Evolutionary conservation across 208 protist species (phyloP).

Genomic region (Trypanosoma rangeli): DNA sequence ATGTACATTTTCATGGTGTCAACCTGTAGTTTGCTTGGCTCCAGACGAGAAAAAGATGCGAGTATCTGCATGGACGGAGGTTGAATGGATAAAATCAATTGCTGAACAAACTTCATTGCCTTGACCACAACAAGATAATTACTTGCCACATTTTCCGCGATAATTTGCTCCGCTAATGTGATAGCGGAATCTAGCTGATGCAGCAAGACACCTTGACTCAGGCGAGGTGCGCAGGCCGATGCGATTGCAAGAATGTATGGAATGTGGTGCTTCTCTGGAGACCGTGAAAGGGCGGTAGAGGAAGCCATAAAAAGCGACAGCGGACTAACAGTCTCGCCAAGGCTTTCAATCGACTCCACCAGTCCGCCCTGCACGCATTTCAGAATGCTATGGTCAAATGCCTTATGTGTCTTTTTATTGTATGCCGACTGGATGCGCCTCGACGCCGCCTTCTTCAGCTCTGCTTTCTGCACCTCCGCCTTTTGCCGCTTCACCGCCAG

Average conservation of each 20-base stretch:
- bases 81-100: slow-evolving; percentile 60
- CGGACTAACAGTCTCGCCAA: slow-evolving; percentile 64
- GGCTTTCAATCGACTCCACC: slow-evolving; percentile 55
- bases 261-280: slow-evolving; percentile 70
- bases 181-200: slow-evolving; percentile 52
- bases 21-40: slow-evolving; percentile 73
- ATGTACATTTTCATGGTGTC: slow-evolving; percentile 72
- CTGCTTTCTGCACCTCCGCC: slow-evolving; percentile 34
- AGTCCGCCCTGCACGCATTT: slow-evolving; percentile 76
- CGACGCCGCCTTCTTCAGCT: slow-evolving; percentile 35
- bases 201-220: slow-evolving; percentile 69
- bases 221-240: slow-evolving; percentile 63
- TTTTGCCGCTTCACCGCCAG: slow-evolving; percentile 57
- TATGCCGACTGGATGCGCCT: slow-evolving; percentile 51
- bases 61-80: slow-evolving; percentile 48
- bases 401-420: slow-evolving; percentile 77
- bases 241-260: slow-evolving; percentile 83
- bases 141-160: slow-evolving; percentile 61
- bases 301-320: slow-evolving; percentile 84
- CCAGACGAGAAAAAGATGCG: slow-evolving; percentile 46
- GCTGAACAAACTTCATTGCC: slow-evolving; percentile 70
- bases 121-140: slow-evolving; percentile 71
- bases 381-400: slow-evolving; percentile 64
- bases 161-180: slow-evolving; percentile 59
- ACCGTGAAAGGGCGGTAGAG: slow-evolving; percentile 56